Base-by-base conservation (phyloP, 305 asterid species). In the Fraxinus paxiana region DNA sequence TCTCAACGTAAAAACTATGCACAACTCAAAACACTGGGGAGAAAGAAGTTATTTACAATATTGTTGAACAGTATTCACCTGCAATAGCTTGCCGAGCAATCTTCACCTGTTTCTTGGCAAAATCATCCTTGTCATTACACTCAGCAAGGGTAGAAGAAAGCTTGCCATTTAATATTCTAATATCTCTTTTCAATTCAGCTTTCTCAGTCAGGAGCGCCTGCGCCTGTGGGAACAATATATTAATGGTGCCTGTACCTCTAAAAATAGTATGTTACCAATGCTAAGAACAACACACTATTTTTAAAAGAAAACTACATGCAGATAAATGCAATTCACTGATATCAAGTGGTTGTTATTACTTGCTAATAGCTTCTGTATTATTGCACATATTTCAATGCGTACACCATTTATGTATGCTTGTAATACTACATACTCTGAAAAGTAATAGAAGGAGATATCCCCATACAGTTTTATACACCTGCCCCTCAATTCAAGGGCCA, bases 81-180 rank as follows among this genome's bases (percentile, higher is more conserved):
- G 97, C 88, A 86, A 95, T 90, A 73, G 97, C 98, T 88, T 95
- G 97, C 88, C 86, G 96, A 26, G 96, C 97, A 82, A 90, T 90
- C 85, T 89, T 91, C 86, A 89, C 88, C 92, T 93, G 97, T 83
- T 88, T 87, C 89, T 86, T 90, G 18, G 90, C 89, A 59, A 90
- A 84, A 83, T 87, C 88, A 79, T 92, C 93, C 85, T 93, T 91
- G 74, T 88, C 88, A 82, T 86, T 89, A 83, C 92, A 90, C 43
- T 92, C 97, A 43, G 91, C 82, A 8, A 89, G 84, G 30, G 92
- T 91, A 81, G 91, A 82, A n/a, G 91, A 88, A 84, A 94, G 92
- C 83, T 88, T 92, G 51, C 82, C 92, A 54, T 84, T 89, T 82
- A 86, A 83, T 75, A 83, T 43, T 77, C 79, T 83, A 80, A 90